These are phyloP conservation scores for Isatis lusitanica DNA, from an alignment of 441 rosid genomes.

Conservation along the genomic window DNA sequence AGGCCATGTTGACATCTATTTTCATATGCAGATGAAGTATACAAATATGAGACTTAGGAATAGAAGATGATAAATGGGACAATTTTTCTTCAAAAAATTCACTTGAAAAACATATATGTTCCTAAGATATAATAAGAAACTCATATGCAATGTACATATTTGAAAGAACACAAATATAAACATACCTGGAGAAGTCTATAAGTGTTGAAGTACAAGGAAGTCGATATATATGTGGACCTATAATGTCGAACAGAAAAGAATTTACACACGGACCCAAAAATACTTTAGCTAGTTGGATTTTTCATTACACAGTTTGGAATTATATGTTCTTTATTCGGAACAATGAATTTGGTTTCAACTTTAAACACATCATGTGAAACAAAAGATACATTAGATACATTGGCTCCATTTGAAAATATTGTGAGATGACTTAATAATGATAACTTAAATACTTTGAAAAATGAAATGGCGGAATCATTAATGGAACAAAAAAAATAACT, in stretches of 20 bases:
- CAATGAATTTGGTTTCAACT: slow-evolving; percentile 11
- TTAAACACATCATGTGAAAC: neutral
- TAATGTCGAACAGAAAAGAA: slow-evolving; percentile 9
- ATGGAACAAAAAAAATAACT: neutral
- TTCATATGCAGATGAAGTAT: too few species aligned
- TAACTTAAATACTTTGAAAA: neutral
- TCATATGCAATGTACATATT: slow-evolving; percentile 6
- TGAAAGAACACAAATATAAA: slow-evolving; percentile 8
- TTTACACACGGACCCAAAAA: neutral
- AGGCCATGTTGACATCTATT: slow-evolving; percentile 29
- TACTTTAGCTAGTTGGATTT: slow-evolving; percentile 4
- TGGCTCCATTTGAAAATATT: slow-evolving; percentile 1
- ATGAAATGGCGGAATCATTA: neutral
- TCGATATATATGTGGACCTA: slow-evolving; percentile 27
- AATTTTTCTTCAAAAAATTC: too few species aligned
- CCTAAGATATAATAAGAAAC: neutral
- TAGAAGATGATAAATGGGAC: too few species aligned
- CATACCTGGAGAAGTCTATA: slow-evolving; percentile 7
- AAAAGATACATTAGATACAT: neutral
- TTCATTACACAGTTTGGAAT: neutral
- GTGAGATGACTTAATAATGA: neutral
- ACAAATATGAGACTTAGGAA: neutral
- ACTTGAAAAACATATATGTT: too few species aligned
- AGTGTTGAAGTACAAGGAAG: slow-evolving; percentile 27
- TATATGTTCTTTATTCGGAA: neutral